Base-by-base conservation (phyloP, 73 alveolate species). In the Paramecium sexaurelia region DNA sequence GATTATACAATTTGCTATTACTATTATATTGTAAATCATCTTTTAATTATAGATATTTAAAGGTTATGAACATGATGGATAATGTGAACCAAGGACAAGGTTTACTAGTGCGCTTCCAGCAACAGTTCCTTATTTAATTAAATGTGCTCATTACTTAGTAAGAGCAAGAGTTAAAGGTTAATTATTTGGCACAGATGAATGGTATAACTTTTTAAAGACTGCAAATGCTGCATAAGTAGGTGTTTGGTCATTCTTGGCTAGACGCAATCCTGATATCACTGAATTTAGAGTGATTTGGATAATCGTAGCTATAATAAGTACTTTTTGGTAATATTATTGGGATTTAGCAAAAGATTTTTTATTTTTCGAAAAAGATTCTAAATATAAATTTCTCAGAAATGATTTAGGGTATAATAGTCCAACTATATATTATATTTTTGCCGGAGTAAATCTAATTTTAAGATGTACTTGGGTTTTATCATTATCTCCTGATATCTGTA, bases 331-430 rank as follows among this genome's bases (percentile, higher is more conserved):
- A 73, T 36, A 73, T 36, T 73, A 17, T 33, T 73, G 87, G 66
- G 87, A 73, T 39, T 73, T 73, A 35, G 57, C 55, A 8, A 73
- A 73, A 20, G 87, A 73, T 73, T 73, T 73, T 73, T 19, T 73
- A 33, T 73, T 73, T 39, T 73, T 73, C 15, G 61, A 32, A 32
- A 36, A 33, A 73, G 20, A 73, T 39, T 73, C 87, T 0, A 73
- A 73, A 73, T 73, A 73, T 73, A 73, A 27, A 20, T 73, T 73
- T 8, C 56, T 73, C 11, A 33, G 87, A 39, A 73, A 73, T 73
- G 87, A 73, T 73, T 73, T 32, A 39, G 87, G 87, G 7, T 78
- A 78, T 32, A 78, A 78, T 78, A 41, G 47, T 45, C 90, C 90
- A 19, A 40, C 68, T 20, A 41, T 78, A 15, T 78, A 78, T 78